Conservation (phyloP, 306 rosid species). For the Prunus dulcis region DNA sequence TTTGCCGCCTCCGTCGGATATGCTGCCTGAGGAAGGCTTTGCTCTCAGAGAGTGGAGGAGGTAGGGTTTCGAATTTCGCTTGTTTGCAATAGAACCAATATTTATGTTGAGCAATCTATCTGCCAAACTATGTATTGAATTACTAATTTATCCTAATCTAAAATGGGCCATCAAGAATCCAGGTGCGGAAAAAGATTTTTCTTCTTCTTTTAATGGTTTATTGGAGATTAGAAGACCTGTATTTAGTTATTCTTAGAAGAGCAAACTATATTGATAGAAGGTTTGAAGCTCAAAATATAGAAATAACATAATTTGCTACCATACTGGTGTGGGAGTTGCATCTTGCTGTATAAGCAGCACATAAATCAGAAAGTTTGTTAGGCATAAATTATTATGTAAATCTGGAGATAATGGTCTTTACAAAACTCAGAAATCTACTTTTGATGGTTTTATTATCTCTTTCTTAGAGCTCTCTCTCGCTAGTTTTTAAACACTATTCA, state of each 20-base stretch:
- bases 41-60: conserved; percentile 50
- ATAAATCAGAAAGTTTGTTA: not conserved
- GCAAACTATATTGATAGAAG: not conserved
- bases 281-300: not conserved
- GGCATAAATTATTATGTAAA: too few relatives aligned
- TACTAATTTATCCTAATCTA: too few relatives aligned
- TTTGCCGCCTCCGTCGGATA: conserved; percentile 35
- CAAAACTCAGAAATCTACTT: too few relatives aligned
- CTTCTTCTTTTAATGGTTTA: conserved; percentile 10
- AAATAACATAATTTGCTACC: not conserved
- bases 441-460: too few relatives aligned
- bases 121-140: too few relatives aligned
- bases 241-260: too few relatives aligned
- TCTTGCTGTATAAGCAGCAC: not conserved
- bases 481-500: not conserved
- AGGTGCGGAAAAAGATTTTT: too few relatives aligned
- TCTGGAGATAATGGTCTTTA: too few relatives aligned
- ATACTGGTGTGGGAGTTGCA: not conserved
- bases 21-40: conserved; percentile 37
- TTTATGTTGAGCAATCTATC: not conserved
- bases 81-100: not conserved
- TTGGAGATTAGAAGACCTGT: not conserved
- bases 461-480: not conserved
- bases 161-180: too few relatives aligned
- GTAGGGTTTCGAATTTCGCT: conserved; percentile 11